Evolutionary conservation across 1,284 basidiomycete genomes (phyloP).

Genomic region (Ganoderma lingzhi): DNA sequence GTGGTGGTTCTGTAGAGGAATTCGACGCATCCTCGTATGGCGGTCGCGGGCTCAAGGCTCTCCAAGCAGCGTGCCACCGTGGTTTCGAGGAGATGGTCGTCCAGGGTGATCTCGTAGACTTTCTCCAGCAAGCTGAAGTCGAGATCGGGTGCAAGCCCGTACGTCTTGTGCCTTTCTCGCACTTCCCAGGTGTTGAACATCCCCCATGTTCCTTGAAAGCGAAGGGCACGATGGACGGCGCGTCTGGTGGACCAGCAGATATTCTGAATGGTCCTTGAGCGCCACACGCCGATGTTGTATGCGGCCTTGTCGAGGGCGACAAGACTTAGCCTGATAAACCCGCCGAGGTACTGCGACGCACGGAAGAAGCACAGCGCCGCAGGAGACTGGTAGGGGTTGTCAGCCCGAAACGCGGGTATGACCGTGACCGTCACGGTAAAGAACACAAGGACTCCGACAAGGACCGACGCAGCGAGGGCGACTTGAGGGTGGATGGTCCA

Average conservation of each 20-base stretch:
- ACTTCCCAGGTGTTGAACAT: slow-evolving; percentile 13
- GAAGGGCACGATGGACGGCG: neutral
- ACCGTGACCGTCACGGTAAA: neutral
- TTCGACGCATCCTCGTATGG: neutral
- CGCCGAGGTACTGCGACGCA: neutral
- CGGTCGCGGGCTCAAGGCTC: neutral
- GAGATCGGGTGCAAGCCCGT: neutral
- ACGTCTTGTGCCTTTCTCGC: slow-evolving; percentile 5
- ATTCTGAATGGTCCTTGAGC: neutral
- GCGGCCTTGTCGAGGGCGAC: neutral
- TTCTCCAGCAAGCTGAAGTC: slow-evolving; percentile 11
- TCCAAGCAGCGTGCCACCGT: neutral
- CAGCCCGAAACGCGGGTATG: neutral
- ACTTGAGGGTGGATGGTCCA: slow-evolving; percentile 1
- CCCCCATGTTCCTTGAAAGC: slow-evolving; percentile 4
- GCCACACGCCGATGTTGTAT: slow-evolving; percentile 2
- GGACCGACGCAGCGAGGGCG: neutral
- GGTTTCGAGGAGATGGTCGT: slow-evolving; percentile 6
- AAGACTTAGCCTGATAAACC: neutral
- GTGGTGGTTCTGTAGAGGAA: slow-evolving; percentile 4
- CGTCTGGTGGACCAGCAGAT: slow-evolving; percentile 6
- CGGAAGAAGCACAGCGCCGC: neutral
- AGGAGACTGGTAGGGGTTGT: slow-evolving; percentile 3
- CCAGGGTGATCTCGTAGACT: slow-evolving; percentile 9
- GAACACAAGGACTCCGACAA: neutral